A percentile compares a stretch with the other conserved stretches of the same genome.
Evolutionary conservation across 2,329 filamentous ascomycete genomes (phyloP).

Genomic region (Ramichloridium luteum): DNA sequence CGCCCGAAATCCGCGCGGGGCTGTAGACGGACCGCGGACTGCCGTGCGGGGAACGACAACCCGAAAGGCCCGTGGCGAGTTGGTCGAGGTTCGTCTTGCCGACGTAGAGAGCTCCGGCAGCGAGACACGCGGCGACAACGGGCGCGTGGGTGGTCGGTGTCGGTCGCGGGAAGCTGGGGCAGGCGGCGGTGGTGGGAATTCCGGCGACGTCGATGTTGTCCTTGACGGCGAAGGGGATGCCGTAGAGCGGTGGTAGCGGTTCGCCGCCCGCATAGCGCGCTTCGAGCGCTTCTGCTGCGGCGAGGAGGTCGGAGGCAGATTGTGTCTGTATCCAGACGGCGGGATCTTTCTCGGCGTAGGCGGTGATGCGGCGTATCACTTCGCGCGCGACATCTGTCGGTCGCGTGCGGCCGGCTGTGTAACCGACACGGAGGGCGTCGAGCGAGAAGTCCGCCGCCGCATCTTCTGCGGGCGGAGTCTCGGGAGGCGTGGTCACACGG

Average conservation of each 20-base stretch:
- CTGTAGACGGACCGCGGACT: constrained; percentile 42
- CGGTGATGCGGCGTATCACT: constrained; percentile 37
- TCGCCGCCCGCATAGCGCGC: constrained; percentile 27
- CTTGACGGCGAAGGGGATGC: constrained; percentile 46
- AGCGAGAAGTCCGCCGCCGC: constrained; percentile 31
- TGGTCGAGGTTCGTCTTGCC: constrained; percentile 53
- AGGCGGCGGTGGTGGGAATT: constrained; percentile 40
- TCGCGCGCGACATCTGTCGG: constrained; percentile 31
- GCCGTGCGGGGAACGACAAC: constrained; percentile 47
- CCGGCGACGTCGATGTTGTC: constrained; percentile 44
- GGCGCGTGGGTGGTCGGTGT: constrained; percentile 37
- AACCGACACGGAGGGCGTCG: constrained; percentile 31
- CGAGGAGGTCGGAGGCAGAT: constrained; percentile 28
- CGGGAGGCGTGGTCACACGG: constrained; percentile 24
- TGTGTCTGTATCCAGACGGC: constrained; percentile 41
- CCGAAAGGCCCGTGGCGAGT: constrained; percentile 49
- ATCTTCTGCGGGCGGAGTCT: constrained; percentile 28
- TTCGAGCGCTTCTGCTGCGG: constrained; percentile 30
- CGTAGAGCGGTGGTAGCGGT: constrained; percentile 40
- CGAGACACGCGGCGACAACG: constrained; percentile 38
- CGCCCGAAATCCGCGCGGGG: constrained; percentile 41
- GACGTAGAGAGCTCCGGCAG: constrained; percentile 44
- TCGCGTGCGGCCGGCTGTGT: constrained; percentile 33
- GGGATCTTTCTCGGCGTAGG: constrained; percentile 36
- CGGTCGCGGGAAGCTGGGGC: constrained; percentile 36